These are phyloP conservation scores for Stephanodiscus triporus DNA, from an alignment of 108 stramenopile genomes.

Conservation along the genomic window DNA sequence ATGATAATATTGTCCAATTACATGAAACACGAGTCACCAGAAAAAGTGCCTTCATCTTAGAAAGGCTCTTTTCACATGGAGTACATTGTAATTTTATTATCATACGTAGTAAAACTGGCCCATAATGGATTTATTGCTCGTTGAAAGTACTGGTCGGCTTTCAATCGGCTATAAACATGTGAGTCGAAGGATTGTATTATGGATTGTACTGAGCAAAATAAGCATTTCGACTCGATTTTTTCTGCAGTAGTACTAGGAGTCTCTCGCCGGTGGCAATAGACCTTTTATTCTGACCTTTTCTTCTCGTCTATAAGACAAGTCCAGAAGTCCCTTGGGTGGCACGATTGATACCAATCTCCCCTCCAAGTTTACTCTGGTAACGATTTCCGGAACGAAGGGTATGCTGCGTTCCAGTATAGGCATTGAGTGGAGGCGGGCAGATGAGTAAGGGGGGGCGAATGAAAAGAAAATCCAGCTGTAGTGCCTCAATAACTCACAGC, in stretches of 20 bases:
- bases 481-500: conserved; percentile 28
- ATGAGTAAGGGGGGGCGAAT: neutral
- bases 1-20: too few relatives aligned
- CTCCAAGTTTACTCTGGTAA: conserved; percentile 64
- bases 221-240: neutral
- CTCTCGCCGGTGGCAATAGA: conserved; percentile 57
- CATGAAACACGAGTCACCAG: too few relatives aligned
- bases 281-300: conserved; percentile 77
- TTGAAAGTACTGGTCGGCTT: too few relatives aligned
- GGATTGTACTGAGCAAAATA: neutral
- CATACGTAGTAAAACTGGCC: too few relatives aligned
- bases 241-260: conserved; percentile 1
- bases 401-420: conserved; percentile 27
- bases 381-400: conserved; percentile 81
- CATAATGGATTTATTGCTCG: too few relatives aligned
- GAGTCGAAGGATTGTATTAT: neutral
- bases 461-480: neutral
- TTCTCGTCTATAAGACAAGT: conserved; percentile 75
- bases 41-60: too few relatives aligned
- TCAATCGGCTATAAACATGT: too few relatives aligned
- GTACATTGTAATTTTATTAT: too few relatives aligned
- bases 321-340: conserved; percentile 77
- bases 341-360: conserved; percentile 55
- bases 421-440: neutral
- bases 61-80: too few relatives aligned